These are phyloP conservation scores for Coemansia sp. DNA, from an alignment of 192 early-diverging fungal species.

Conservation along the genomic window DNA sequence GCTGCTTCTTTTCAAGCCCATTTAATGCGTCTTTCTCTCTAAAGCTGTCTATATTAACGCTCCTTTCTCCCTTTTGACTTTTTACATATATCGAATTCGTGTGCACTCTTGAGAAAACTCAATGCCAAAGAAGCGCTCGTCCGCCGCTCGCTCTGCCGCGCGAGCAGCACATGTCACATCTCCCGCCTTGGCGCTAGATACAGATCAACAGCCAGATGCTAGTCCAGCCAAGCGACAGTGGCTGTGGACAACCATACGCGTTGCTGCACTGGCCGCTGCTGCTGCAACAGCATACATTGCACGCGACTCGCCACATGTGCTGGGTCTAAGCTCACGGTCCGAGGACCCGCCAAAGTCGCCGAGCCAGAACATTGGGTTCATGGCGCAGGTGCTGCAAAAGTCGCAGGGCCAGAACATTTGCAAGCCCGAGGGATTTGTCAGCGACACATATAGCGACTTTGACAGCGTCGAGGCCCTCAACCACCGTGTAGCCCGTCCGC, in stretches of 20 bases:
- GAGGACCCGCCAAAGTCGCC: slow-evolving; percentile 12
- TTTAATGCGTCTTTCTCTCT: neutral
- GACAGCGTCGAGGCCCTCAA: slow-evolving; percentile 77
- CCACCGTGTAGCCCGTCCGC: slow-evolving; percentile 61
- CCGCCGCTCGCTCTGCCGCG: slow-evolving; percentile 8
- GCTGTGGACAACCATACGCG: slow-evolving; percentile 34
- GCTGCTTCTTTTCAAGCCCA: neutral
- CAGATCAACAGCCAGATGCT: neutral
- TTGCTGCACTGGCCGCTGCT: slow-evolving; percentile 37
- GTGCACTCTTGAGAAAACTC: neutral
- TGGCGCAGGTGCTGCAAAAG: slow-evolving; percentile 57
- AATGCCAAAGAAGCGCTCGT: slow-evolving; percentile 39
- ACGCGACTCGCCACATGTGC: slow-evolving; percentile 41
- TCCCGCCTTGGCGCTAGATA: neutral
- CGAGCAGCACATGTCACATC: neutral
- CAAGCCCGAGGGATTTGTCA: slow-evolving; percentile 52
- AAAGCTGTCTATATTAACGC: neutral
- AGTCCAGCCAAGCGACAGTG: slow-evolving; percentile 20
- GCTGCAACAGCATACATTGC: slow-evolving; percentile 45
- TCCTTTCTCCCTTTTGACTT: slow-evolving; percentile 7
- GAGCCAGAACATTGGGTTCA: slow-evolving; percentile 54
- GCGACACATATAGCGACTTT: slow-evolving; percentile 63
- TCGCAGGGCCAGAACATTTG: slow-evolving; percentile 58
- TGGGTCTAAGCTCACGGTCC: slow-evolving; percentile 26
- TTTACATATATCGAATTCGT: slow-evolving; percentile 4